Conservation (phyloP, 257 asterid species). For the Solanum clarkiae region DNA sequence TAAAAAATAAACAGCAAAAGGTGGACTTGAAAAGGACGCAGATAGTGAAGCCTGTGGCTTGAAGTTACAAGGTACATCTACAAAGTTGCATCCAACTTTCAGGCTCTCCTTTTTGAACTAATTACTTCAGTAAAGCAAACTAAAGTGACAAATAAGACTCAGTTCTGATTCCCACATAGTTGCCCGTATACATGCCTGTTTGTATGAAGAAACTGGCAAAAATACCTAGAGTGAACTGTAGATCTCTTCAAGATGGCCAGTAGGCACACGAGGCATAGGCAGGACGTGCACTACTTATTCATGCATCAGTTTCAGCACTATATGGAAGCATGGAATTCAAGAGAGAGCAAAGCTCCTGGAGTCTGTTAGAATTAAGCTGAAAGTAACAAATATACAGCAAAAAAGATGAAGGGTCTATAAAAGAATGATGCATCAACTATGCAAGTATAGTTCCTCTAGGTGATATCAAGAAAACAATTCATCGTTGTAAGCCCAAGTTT, state of each 20-base stretch:
- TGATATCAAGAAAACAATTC: neutral
- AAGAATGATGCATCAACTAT: neutral
- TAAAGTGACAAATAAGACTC: neutral
- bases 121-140: neutral
- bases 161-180: neutral
- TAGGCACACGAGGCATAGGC: neutral
- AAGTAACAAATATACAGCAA: neutral
- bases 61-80: neutral
- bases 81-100: neutral
- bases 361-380: neutral
- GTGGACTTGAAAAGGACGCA: neutral
- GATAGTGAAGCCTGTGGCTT: neutral
- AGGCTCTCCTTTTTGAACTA: neutral
- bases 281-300: neutral
- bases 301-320: neutral
- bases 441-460: neutral
- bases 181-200: neutral
- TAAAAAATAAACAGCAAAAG: neutral
- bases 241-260: neutral
- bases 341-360: neutral
- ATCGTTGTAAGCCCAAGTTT: neutral
- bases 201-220: neutral
- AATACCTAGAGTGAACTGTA: neutral
- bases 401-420: neutral
- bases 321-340: neutral